Evolutionary conservation across 139 green algal genomes (phyloP), one percentile per base, ranked within the genome.

Genomic region (Tetradesmus obliquus): DNA sequence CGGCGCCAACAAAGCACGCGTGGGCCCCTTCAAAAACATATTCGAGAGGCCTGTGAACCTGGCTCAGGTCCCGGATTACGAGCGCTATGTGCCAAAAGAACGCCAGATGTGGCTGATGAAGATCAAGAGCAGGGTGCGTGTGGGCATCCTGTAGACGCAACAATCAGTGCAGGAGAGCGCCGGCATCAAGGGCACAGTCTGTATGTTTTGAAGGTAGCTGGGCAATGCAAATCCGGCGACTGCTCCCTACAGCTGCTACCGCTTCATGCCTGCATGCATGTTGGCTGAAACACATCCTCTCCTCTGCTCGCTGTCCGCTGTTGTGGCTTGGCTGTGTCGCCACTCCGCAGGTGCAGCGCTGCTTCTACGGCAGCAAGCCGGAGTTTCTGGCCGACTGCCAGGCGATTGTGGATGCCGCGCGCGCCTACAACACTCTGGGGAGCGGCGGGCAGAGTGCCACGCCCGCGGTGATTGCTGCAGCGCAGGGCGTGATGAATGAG

Each of bases 91-190:
- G 87, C 85, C 58, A 12, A 60, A 66, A 15, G 71, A 93, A n/a
- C 66, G 94, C 19, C 91, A 95, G 79, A 96, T 97, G 86, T 91
- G 74, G n/a, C 81, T 97, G 76, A 69, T 87, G 15, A 91, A 93
- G 15, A 93, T 96, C 10, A 84, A 93, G n/a, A 72, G 71, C 15
- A 94, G 95, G 91, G 89, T 94, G 79, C 91, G 87, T 15, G 72
- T 22, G 2, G 81, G n/a, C n/a, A n/a, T n/a, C n/a, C n/a, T n/a
- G n/a, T n/a, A n/a, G n/a, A n/a, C n/a, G n/a, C n/a, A n/a, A n/a
- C n/a, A n/a, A n/a, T n/a, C n/a, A n/a, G n/a, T n/a, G 87, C 12
- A 72, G 60, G 20, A 19, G n/a, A 53, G 76, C 8, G 76, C 1
- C 8, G 1, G 76, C 15, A 83, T 17, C 1, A 1, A 12, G 76